These are phyloP conservation scores for Suillus cothurnatus DNA, from an alignment of 768 basidiomycete species.

Conservation along the genomic window DNA sequence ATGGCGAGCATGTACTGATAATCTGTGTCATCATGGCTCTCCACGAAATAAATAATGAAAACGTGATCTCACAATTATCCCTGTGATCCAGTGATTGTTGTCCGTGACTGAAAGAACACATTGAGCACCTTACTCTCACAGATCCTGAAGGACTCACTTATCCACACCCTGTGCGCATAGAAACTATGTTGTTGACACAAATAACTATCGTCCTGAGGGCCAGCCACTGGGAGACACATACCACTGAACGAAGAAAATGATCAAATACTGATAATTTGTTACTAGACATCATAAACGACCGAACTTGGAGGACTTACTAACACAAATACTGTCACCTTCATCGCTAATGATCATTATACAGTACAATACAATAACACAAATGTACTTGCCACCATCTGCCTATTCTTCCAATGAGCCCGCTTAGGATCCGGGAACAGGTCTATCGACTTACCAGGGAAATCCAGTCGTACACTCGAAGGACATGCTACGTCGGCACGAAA, in stretches of 20 bases:
- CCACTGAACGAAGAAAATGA: slow-evolving; percentile 25
- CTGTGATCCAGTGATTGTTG: slow-evolving; percentile 17
- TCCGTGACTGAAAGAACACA: slow-evolving; percentile 18
- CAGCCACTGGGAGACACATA: slow-evolving; percentile 1
- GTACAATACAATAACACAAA: neutral
- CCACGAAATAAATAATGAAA: neutral
- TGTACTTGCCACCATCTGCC: neutral
- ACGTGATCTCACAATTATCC: neutral
- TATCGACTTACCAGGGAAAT: neutral
- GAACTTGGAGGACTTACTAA: neutral
- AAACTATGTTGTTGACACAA: slow-evolving; percentile 18
- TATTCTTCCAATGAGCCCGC: neutral
- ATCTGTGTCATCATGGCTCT: slow-evolving; percentile 7
- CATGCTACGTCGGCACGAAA: slow-evolving; percentile 1
- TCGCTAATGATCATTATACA: neutral
- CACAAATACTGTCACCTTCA: neutral
- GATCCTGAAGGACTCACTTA: slow-evolving; percentile 17
- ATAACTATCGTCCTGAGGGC: neutral
- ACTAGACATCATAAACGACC: neutral
- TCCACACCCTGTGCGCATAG: slow-evolving; percentile 30
- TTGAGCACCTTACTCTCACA: neutral
- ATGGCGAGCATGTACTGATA: slow-evolving; percentile 3
- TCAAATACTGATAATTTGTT: slow-evolving; percentile 13
- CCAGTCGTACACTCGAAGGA: neutral
- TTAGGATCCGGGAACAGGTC: neutral